Conservation (phyloP, 2,329 filamentous ascomycete genomes). For the Alternaria novae-zelandiae region DNA sequence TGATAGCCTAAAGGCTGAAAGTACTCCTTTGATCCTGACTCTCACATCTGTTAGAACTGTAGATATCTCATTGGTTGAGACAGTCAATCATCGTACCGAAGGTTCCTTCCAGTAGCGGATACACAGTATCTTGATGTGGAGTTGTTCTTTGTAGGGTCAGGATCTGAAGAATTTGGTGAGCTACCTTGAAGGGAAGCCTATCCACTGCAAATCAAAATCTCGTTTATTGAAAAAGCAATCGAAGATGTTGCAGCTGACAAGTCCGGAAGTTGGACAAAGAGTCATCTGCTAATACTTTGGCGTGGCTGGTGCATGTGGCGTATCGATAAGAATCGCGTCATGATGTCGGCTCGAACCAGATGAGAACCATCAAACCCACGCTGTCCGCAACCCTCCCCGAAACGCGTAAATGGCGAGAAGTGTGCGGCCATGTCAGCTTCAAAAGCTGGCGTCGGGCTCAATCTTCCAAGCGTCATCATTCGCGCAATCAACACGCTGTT, state of each 20-base stretch:
- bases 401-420: constrained; percentile 24
- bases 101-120: not conserved
- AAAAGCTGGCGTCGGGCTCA: constrained; percentile 2
- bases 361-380: not conserved
- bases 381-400: not conserved
- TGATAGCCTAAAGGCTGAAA: not conserved
- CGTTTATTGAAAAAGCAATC: not conserved
- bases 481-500: constrained; percentile 53
- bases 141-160: not conserved
- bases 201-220: not conserved
- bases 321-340: constrained; percentile 25
- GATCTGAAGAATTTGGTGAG: not conserved
- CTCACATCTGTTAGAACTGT: not conserved
- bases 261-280: not conserved
- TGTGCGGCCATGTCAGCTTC: constrained; percentile 14
- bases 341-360: constrained; percentile 7
- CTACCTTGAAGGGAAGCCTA: not conserved
- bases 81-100: not conserved
- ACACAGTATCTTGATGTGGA: not conserved
- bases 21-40: not conserved
- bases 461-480: not conserved
- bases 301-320: constrained; percentile 28
- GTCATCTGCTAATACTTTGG: constrained; percentile 10
- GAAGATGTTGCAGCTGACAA: not conserved
- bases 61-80: no score